A percentile compares a stretch with the other conserved stretches of the same genome.
Conservation (phyloP, 495 filamentous ascomycete genomes). For the Staphylotrichum longicolle region DNA sequence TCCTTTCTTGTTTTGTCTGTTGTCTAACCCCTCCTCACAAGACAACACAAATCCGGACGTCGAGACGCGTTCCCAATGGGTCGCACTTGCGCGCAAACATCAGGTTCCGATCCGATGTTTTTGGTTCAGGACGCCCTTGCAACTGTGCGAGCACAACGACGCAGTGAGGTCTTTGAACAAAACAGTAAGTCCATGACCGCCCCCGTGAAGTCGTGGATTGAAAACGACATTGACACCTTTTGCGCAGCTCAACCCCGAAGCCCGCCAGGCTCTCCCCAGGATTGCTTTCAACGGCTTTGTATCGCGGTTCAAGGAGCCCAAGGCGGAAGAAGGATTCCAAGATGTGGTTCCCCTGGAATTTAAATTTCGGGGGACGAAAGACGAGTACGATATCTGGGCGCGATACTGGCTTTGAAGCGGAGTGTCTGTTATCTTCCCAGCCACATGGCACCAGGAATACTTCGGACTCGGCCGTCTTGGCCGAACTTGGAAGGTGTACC, state of each 20-base stretch:
- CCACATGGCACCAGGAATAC: too few species aligned
- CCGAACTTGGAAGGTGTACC: too few species aligned
- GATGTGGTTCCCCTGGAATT: conserved; percentile 73
- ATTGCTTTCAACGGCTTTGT: conserved; percentile 76
- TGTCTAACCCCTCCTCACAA: conserved; percentile 33
- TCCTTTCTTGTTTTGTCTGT: neutral
- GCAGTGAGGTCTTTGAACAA: conserved; percentile 73
- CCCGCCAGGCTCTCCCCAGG: conserved; percentile 66
- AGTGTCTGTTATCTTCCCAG: neutral
- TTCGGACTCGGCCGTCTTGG: too few species aligned
- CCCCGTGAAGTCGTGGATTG: too few species aligned
- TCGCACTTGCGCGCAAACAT: conserved; percentile 66
- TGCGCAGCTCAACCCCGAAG: conserved; percentile 75
- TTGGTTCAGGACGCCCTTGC: conserved; percentile 70
- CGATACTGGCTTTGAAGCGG: conserved; percentile 64
- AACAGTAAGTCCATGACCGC: conserved; percentile 4
- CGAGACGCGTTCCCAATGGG: conserved; percentile 72
- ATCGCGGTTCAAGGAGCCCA: conserved; percentile 67
- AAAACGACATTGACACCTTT: too few species aligned
- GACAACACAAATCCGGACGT: conserved; percentile 91
- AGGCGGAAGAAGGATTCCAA: conserved; percentile 75
- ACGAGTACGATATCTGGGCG: conserved; percentile 63
- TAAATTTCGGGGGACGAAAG: conserved; percentile 44
- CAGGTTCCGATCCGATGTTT: conserved; percentile 79
- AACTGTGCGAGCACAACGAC: conserved; percentile 86